phyloP scores from a whole-genome alignment of 1,139 yeast genomes.

The Pichia cactophila region DNA sequence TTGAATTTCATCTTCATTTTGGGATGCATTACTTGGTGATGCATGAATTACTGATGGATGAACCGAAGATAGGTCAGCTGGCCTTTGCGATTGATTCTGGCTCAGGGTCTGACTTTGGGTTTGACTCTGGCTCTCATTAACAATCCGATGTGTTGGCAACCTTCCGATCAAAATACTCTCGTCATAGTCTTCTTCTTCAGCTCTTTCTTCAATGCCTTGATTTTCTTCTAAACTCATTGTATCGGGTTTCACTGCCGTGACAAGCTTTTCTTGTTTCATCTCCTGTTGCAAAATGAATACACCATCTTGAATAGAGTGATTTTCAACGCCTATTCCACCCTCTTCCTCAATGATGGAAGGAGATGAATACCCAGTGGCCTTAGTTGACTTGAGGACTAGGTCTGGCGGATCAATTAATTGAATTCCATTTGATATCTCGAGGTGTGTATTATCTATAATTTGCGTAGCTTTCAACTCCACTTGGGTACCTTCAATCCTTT shows the following conservation, averaged over 20 bases:
- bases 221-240: background rate
- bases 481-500: background rate
- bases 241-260: background rate
- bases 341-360: constrained; percentile 9
- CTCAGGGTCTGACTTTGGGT: constrained; percentile 6
- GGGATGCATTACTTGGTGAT: background rate
- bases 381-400: background rate
- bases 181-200: constrained; percentile 4
- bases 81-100: constrained; percentile 2
- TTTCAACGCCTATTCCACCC: background rate
- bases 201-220: background rate
- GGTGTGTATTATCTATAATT: background rate
- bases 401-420: constrained; percentile 5
- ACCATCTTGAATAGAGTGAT: background rate
- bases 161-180: constrained; percentile 5
- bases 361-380: constrained; percentile 2
- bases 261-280: too few relatives aligned
- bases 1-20: background rate
- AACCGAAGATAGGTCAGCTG: background rate
- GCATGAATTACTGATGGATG: background rate
- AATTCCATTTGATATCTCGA: background rate
- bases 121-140: constrained; percentile 2
- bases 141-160: constrained; percentile 5
- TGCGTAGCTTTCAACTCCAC: constrained; percentile 3
- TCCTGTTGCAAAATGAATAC: background rate